Evolutionary conservation across 129 eudicot genomes (phyloP).

Genomic region (Pseudognaphalium luteoalbum): DNA sequence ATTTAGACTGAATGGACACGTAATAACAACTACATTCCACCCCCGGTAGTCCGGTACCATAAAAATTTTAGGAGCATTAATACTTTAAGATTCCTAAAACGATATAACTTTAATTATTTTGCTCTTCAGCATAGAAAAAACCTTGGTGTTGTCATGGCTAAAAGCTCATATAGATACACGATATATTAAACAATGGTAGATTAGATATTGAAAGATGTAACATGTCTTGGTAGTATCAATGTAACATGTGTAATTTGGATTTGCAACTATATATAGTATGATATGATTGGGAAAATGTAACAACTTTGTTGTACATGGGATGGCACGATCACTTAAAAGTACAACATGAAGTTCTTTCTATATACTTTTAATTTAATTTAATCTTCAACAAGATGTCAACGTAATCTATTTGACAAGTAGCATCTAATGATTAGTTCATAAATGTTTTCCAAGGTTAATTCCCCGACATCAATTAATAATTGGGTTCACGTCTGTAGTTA

Average conservation of each 20-base stretch:
- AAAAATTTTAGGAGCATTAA: too few species aligned
- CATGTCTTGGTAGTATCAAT: not conserved
- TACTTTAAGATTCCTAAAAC: too few species aligned
- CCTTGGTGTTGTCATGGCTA: too few species aligned
- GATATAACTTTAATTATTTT: too few species aligned
- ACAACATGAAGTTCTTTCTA: not conserved
- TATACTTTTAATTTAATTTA: conserved; percentile 22
- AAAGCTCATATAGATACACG: too few species aligned
- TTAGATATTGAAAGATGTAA: not conserved
- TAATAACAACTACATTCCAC: too few species aligned
- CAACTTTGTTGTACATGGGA: conserved; percentile 1
- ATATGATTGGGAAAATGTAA: not conserved
- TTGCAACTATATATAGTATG: not conserved
- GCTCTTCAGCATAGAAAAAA: too few species aligned
- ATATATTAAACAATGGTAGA: too few species aligned
- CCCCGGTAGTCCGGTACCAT: too few species aligned
- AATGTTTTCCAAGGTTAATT: not conserved
- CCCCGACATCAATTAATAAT: not conserved
- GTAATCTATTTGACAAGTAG: not conserved
- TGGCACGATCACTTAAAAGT: conserved; percentile 15
- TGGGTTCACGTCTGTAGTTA: not conserved
- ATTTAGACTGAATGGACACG: too few species aligned
- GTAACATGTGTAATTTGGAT: not conserved
- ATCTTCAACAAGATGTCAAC: conserved; percentile 15
- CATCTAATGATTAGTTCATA: conserved; percentile 1